These are phyloP conservation scores for Gelatoporia subvermispora DNA, from an alignment of 768 basidiomycete genomes.

Conservation along the genomic window DNA sequence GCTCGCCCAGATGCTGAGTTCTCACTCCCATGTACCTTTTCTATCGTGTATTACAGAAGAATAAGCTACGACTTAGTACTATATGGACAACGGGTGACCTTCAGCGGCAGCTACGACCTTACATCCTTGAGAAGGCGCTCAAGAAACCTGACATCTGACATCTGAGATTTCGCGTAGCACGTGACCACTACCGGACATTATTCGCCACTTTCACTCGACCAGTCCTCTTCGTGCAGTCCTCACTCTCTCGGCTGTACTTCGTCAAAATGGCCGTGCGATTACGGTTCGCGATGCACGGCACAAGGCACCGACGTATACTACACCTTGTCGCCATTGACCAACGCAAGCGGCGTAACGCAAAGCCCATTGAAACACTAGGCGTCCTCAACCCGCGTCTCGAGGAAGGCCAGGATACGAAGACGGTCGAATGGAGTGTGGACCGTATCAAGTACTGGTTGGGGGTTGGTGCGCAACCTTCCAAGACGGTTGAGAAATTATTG, in stretches of 20 bases:
- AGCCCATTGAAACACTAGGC: conserved; percentile 84
- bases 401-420: conserved; percentile 54
- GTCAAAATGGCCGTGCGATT: conserved; percentile 73
- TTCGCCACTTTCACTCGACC: neutral
- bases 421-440: conserved; percentile 85
- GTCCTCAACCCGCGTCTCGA: conserved; percentile 70
- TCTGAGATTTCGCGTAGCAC: neutral
- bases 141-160: neutral
- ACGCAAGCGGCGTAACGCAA: conserved; percentile 68
- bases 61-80: too few species aligned
- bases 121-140: too few species aligned
- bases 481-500: conserved; percentile 70
- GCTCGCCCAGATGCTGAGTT: too few species aligned
- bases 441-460: conserved; percentile 88
- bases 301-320: conserved; percentile 68
- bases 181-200: neutral
- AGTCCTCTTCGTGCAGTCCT: neutral
- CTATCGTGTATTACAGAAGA: too few species aligned
- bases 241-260: conserved; percentile 9
- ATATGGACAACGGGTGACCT: too few species aligned
- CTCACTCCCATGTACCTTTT: too few species aligned
- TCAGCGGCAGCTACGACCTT: too few species aligned
- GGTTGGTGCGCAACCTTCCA: conserved; percentile 79
- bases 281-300: conserved; percentile 80
- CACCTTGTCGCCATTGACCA: conserved; percentile 83